phyloP scores from a whole-genome alignment of 768 basidiomycete species.

The Hirschioporus abietinus region DNA sequence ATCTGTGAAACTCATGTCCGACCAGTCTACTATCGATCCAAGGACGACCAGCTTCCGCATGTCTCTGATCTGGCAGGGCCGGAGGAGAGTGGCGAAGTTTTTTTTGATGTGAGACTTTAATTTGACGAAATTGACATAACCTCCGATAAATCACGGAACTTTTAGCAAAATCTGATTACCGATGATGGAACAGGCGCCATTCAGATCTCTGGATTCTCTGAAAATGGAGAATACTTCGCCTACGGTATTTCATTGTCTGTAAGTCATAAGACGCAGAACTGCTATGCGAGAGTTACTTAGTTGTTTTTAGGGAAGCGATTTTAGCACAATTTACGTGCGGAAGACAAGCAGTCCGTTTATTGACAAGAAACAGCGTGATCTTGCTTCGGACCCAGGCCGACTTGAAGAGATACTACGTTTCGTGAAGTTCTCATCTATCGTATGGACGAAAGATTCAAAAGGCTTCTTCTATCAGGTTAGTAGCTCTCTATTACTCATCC shows the following conservation, averaged over 20 bases:
- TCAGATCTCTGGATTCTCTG: slow-evolving; percentile 53
- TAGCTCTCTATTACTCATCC: slow-evolving; percentile 1
- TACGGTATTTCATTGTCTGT: slow-evolving; percentile 74
- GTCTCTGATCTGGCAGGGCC: slow-evolving; percentile 38
- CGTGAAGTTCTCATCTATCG: slow-evolving; percentile 70
- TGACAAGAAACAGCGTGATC: slow-evolving; percentile 26
- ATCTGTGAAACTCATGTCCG: background rate
- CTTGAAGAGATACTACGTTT: slow-evolving; percentile 64
- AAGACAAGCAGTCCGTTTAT: slow-evolving; percentile 54
- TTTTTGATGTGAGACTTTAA: slow-evolving; percentile 59
- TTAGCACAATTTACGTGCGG: slow-evolving; percentile 63
- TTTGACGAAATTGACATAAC: background rate
- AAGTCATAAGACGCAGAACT: slow-evolving; percentile 21
- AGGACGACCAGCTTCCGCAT: slow-evolving; percentile 46
- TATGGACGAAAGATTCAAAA: slow-evolving; percentile 73
- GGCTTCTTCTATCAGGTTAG: slow-evolving; percentile 80
- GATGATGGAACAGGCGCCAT: slow-evolving; percentile 70
- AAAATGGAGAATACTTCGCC: slow-evolving; percentile 63
- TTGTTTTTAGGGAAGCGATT: slow-evolving; percentile 60
- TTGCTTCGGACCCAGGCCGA: slow-evolving; percentile 37
- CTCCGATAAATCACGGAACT: background rate
- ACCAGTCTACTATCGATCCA: slow-evolving; percentile 59
- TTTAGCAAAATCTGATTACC: slow-evolving; percentile 47
- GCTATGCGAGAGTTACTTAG: slow-evolving; percentile 8
- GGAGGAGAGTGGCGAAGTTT: slow-evolving; percentile 52